Evolutionary conservation across 805 yeast species (phyloP).

Genomic region (Metschnikowia hibisci): DNA sequence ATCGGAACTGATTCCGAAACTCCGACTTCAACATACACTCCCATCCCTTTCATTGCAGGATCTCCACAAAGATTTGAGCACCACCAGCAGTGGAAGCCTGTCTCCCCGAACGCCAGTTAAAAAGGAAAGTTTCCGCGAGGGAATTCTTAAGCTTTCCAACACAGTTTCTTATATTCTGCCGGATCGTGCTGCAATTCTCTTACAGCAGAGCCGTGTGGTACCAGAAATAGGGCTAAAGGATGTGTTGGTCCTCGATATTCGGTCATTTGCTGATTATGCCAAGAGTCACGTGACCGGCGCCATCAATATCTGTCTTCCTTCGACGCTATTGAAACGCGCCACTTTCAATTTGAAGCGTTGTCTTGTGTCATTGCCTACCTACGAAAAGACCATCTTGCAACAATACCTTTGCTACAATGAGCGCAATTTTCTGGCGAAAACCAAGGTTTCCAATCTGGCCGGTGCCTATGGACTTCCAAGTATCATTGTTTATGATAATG

Average conservation of each 20-base stretch:
- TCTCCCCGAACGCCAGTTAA: conserved; percentile 2
- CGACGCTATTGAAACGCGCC: conserved; percentile 76
- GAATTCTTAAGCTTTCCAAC: conserved; percentile 23
- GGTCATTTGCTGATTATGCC: conserved; percentile 75
- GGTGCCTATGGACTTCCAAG: conserved; percentile 31
- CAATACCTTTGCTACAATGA: conserved; percentile 25
- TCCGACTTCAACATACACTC: conserved; percentile 15
- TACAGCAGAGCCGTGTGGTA: conserved; percentile 6
- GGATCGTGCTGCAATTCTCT: conserved; percentile 15
- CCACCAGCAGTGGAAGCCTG: not conserved
- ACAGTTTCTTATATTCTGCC: conserved; percentile 18
- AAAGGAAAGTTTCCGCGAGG: conserved; percentile 17
- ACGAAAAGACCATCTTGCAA: conserved; percentile 45
- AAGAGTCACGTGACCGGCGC: conserved; percentile 56
- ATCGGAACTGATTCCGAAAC: not conserved
- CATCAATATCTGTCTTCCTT: conserved; percentile 78
- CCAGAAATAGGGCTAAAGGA: conserved; percentile 15
- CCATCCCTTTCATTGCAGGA: conserved; percentile 2
- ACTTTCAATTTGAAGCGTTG: conserved; percentile 65
- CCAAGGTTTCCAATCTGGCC: not conserved
- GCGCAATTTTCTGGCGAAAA: conserved; percentile 8
- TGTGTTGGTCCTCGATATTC: conserved; percentile 61
- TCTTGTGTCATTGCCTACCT: conserved; percentile 53
- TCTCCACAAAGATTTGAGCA: not conserved
- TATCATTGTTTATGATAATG: conserved; percentile 49